Evolutionary conservation across 805 yeast species (phyloP).

Genomic region (Candida xyloterini): DNA sequence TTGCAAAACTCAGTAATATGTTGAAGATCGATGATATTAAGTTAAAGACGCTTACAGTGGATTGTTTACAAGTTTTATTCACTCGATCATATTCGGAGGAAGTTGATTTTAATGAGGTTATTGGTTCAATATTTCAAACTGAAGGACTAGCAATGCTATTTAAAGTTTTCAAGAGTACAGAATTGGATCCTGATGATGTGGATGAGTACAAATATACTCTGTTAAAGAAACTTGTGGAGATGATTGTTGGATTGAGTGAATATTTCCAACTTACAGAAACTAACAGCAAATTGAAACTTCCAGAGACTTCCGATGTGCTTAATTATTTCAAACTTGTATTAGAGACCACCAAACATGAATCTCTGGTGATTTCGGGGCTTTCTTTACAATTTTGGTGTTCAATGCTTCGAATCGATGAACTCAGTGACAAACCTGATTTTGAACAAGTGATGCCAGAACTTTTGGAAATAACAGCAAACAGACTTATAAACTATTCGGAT

Average conservation of each 20-base stretch:
- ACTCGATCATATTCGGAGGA: conserved; percentile 69
- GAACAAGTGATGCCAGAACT: conserved; percentile 60
- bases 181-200: conserved; percentile 63
- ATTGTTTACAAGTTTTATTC: conserved; percentile 84
- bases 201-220: conserved; percentile 74
- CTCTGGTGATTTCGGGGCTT: conserved; percentile 85
- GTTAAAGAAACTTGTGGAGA: conserved; percentile 86
- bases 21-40: conserved; percentile 56
- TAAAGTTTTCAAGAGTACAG: conserved; percentile 59
- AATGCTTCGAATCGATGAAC: conserved; percentile 75
- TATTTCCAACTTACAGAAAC: conserved; percentile 44
- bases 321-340: conserved; percentile 73
- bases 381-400: conserved; percentile 95
- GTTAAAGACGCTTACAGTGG: conserved; percentile 80
- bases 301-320: conserved; percentile 56
- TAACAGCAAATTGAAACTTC: conserved; percentile 34
- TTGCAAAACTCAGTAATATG: conserved; percentile 59
- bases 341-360: conserved; percentile 77
- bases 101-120: conserved; percentile 71
- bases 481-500: conserved; percentile 70
- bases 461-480: conserved; percentile 71
- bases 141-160: conserved; percentile 71
- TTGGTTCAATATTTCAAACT: conserved; percentile 71
- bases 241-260: conserved; percentile 84
- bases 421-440: conserved; percentile 56